Evolutionary conservation across 1,284 basidiomycete species (phyloP), one percentile per base, ranked within the genome.

Genomic region (Chiua sp.): DNA sequence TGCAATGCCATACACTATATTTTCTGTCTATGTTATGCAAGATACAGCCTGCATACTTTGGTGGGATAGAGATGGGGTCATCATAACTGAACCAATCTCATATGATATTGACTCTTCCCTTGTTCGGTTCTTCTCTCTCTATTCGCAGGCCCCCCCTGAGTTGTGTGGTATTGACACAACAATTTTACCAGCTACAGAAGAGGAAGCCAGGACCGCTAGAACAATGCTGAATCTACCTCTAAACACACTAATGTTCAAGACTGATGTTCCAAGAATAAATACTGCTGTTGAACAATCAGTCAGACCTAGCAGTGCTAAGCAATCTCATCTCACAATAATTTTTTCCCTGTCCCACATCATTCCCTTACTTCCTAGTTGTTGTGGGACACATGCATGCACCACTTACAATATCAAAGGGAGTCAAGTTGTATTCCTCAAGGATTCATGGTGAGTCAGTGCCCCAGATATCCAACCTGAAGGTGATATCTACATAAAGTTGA

Each of bases 61-160:
- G 20, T 63, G 59, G 62, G 62, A 63, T 20, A 23, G 59, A 16
- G 53, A 47, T 18, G 62, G 62, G 3, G 47, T 49, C 32, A 23
- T 57, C 35, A 32, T 54, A n/a, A 55, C 57, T 4, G 28, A 33
- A 10, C 39, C 48, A 13, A 56, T 56, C 20, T 10, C 0, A 8
- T 56, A 56, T 32, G n/a, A 30, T 26, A 16, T 12, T 6, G 23
- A 53, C 5, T 18, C 20, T 3, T 22, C 37, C 7, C 48, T 56
- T n/a, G 37, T 32, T 3, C 28, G 47, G 22, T 56, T 51, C 15
- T 44, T 56, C 39, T 44, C 16, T 12, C 49, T 20, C 15, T 56
- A 15, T 7, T 56, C 28, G 2, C 15, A 47, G 13, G 48, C 32
- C 26, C 28, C 49, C 32, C 48, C 26, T n/a, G 48, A 44, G n/a